A percentile compares a stretch with the other conserved stretches of the same genome.
Evolutionary conservation across 2,329 filamentous ascomycete species (phyloP).

Genomic region (Diaporthe citri): DNA sequence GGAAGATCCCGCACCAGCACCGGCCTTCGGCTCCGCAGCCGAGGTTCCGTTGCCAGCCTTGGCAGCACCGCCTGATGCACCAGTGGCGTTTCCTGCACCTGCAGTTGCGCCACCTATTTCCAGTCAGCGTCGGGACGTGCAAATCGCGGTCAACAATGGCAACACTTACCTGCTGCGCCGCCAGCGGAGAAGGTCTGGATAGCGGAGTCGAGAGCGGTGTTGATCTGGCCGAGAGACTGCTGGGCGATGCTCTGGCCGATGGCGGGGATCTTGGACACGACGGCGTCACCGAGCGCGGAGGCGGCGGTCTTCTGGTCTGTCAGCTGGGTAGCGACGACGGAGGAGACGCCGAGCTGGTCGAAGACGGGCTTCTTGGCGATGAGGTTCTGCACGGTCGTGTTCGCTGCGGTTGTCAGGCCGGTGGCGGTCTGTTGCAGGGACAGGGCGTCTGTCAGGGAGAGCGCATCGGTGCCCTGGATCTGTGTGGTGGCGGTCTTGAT

Average conservation of each 20-base stretch:
- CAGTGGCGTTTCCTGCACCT: neutral
- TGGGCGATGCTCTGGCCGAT: conserved; percentile 47
- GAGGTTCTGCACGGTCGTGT: conserved; percentile 43
- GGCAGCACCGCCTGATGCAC: neutral
- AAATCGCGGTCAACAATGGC: rapidly evolving
- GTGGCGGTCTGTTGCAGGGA: conserved; percentile 42
- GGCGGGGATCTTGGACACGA: conserved; percentile 46
- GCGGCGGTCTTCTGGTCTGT: conserved; percentile 44
- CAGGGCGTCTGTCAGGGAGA: conserved; percentile 43
- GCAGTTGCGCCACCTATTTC: neutral
- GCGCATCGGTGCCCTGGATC: conserved; percentile 45
- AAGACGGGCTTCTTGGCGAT: conserved; percentile 46
- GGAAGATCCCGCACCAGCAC: neutral
- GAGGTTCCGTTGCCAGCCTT: conserved; percentile 26
- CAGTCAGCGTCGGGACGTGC: neutral
- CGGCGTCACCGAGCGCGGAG: conserved; percentile 50
- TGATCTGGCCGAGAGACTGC: conserved; percentile 46
- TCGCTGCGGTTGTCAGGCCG: conserved; percentile 43
- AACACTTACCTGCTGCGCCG: neutral
- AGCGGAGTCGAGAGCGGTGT: conserved; percentile 42
- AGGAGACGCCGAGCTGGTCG: conserved; percentile 46
- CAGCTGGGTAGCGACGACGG: conserved; percentile 44
- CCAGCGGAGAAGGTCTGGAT: conserved; percentile 41
- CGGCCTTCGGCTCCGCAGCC: conserved; percentile 5
- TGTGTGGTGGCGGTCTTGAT: conserved; percentile 44